Evolutionary conservation across 352 stramenopile species (phyloP), one percentile per base, ranked within the genome.

Genomic region (Phytophthora quininea): DNA sequence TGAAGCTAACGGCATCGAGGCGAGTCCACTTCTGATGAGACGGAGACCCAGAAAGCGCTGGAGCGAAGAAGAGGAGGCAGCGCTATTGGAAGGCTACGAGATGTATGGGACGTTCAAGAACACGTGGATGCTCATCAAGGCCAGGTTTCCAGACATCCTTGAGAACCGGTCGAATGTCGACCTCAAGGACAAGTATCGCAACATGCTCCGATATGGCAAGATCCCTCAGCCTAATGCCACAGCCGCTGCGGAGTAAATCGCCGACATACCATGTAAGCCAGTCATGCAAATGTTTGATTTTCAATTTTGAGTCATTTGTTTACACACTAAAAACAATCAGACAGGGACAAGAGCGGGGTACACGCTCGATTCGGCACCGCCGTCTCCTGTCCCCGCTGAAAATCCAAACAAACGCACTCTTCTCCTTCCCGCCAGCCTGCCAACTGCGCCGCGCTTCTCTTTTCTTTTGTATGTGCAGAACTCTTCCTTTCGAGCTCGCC

Each of bases 171-270:
- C 74, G 31, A 93, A 93, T 49, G 81, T 95, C 24, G 82, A 95
- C 54, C 52, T 95, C 42, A 95, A 95, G 72, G 86, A 95, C 71
- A 95, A 95, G 69, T 91, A 90, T 59, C 86, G 86, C 42, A 95
- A 95, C 58, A 40, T 95, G 37, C 40, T 80, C 58, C 85, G 77
- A 54, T 78, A 77, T 32, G 67, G 73, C 56, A 78, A 71, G 46
- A 62, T 90, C 19, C 33, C 50, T 14, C 56, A 19, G 70, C 35
- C 35, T 40, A 11, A 11, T 40, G 35, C 42, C 42, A 15, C 19
- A 24, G 19, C 19, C 0, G 19, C 19, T 24, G 19, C 19, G 19
- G 19, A 24, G 19, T 24, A 24, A 24, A 24, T 24, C 19, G 19
- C 19, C 19, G 19, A 24, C 19, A 24, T 24, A 24, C 19, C 19